phyloP scores from a whole-genome alignment of 2,329 filamentous ascomycete species.

The Raffaelea arxii region DNA sequence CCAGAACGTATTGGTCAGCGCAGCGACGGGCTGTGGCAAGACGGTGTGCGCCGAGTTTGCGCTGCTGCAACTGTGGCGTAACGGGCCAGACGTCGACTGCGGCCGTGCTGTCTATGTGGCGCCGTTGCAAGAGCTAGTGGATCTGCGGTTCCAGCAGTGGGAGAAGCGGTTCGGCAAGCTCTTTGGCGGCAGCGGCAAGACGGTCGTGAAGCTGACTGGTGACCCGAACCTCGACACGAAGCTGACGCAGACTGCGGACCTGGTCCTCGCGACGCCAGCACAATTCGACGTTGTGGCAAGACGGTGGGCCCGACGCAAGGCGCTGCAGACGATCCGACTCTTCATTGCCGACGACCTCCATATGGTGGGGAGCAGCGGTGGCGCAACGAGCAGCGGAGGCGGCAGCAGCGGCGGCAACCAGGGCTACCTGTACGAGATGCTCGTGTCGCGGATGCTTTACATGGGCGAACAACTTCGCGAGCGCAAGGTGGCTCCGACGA shows the following conservation, averaged over 20 bases:
- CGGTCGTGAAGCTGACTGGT: slow-evolving; percentile 85
- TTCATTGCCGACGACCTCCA: slow-evolving; percentile 96
- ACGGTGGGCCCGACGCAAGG: slow-evolving; percentile 94
- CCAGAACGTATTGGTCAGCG: slow-evolving; percentile 86
- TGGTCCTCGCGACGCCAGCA: slow-evolving; percentile 82
- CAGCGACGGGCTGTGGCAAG: slow-evolving; percentile 92
- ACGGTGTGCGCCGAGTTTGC: slow-evolving; percentile 95
- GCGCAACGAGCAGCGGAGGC: slow-evolving; percentile 74
- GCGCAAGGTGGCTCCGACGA: slow-evolving; percentile 62
- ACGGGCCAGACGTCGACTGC: slow-evolving; percentile 22
- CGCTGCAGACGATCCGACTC: slow-evolving; percentile 79
- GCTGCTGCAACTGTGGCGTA: slow-evolving; percentile 77
- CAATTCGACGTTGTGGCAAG: slow-evolving; percentile 96
- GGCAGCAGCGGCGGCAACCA: slow-evolving; percentile 30
- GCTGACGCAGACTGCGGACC: slow-evolving; percentile 74
- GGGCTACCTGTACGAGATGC: slow-evolving; percentile 88
- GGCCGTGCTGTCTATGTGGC: slow-evolving; percentile 88
- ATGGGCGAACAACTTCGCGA: slow-evolving; percentile 83
- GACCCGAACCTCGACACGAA: slow-evolving; percentile 88
- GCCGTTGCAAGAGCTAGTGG: slow-evolving; percentile 87
- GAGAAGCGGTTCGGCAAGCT: slow-evolving; percentile 62
- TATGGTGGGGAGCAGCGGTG: slow-evolving; percentile 83
- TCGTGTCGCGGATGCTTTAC: slow-evolving; percentile 96
- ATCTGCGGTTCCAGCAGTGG: slow-evolving; percentile 77
- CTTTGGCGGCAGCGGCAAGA: slow-evolving; percentile 76